These are phyloP conservation scores for Diaporthe sp. DNA, from an alignment of 2,329 filamentous ascomycete species.

Conservation along the genomic window DNA sequence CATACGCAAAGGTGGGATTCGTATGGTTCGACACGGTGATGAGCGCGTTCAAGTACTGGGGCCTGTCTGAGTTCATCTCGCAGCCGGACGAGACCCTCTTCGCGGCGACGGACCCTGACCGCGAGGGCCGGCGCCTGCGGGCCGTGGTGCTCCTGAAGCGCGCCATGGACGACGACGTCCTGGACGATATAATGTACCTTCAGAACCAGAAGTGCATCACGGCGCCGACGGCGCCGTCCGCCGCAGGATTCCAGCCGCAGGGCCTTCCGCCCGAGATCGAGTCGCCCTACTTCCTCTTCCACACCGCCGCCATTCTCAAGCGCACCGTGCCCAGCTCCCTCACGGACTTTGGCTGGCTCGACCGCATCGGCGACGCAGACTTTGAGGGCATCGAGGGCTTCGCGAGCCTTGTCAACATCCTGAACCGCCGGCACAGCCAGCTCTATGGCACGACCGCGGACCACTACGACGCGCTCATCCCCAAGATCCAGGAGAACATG, in stretches of 20 bases:
- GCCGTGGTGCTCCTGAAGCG: conserved; percentile 34
- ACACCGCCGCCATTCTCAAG: conserved; percentile 28
- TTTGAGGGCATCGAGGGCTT: conserved; percentile 41
- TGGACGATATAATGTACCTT: conserved; percentile 38
- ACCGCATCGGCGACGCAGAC: conserved; percentile 34
- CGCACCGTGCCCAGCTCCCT: conserved; percentile 32
- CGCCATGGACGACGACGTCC: conserved; percentile 40
- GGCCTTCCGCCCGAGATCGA: conserved; percentile 22
- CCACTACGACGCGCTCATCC: conserved; percentile 38
- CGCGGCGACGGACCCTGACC: conserved; percentile 7
- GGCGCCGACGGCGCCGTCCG: background rate
- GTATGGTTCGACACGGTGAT: conserved; percentile 39
- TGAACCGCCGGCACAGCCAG: conserved; percentile 35
- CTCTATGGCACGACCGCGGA: conserved; percentile 35
- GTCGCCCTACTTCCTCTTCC: conserved; percentile 36
- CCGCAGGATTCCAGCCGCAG: background rate
- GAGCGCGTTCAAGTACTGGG: conserved; percentile 38
- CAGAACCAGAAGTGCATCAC: conserved; percentile 10
- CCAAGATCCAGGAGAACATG: conserved; percentile 39
- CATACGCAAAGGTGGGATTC: conserved; percentile 22
- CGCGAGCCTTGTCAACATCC: conserved; percentile 35
- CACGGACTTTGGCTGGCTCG: conserved; percentile 34
- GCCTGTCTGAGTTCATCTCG: conserved; percentile 38
- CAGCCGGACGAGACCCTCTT: conserved; percentile 23
- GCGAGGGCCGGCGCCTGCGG: conserved; percentile 31